Evolutionary conservation across 2,329 filamentous ascomycete genomes (phyloP).

Genomic region (Didymella lethalis): DNA sequence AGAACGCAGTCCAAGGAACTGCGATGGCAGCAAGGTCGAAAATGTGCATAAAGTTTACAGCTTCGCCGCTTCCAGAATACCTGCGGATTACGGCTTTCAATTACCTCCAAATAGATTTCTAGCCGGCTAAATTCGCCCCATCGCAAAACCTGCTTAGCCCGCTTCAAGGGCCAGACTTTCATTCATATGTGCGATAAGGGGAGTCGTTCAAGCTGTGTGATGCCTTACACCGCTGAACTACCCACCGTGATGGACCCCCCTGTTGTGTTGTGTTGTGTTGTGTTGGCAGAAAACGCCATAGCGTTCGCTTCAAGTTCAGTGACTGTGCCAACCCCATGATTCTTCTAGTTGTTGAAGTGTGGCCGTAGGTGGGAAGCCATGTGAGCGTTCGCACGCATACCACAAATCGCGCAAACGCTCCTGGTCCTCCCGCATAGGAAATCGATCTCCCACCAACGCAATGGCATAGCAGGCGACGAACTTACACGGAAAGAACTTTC

Average conservation of each 20-base stretch:
- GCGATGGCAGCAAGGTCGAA: neutral
- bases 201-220: neutral
- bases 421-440: constrained; percentile 42
- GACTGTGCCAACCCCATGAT: constrained; percentile 46
- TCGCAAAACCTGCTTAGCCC: too few species aligned
- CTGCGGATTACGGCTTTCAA: too few species aligned
- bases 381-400: constrained; percentile 42
- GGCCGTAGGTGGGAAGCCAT: constrained; percentile 47
- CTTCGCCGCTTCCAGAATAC: neutral
- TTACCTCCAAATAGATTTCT: too few species aligned
- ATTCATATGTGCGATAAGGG: neutral
- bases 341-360: constrained; percentile 45
- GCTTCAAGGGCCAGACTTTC: too few species aligned
- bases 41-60: neutral
- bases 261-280: neutral
- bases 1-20: neutral
- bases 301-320: neutral
- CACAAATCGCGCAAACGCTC: constrained; percentile 41
- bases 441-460: constrained; percentile 46
- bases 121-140: too few species aligned
- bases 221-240: neutral
- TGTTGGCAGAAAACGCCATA: neutral
- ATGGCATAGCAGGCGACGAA: constrained; percentile 51
- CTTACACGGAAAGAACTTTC: constrained; percentile 45
- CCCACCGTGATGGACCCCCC: neutral